Percentiles rank a stretch among this genome's conserved stretches.
Conservation (phyloP, 495 filamentous ascomycete genomes). For the Xylaria palmicola region DNA sequence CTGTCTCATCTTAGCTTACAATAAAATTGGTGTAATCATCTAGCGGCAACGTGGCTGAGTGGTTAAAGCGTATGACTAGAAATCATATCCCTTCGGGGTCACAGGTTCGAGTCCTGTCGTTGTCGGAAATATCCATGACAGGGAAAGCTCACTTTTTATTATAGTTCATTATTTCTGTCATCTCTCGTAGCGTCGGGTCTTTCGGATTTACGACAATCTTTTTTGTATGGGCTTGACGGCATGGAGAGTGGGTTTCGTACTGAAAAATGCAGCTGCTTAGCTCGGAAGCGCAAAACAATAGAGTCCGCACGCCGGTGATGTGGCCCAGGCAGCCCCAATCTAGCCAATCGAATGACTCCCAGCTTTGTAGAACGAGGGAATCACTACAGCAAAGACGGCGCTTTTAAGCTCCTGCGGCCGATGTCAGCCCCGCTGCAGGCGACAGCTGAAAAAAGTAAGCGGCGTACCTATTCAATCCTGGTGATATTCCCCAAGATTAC, state of each 20-base stretch:
- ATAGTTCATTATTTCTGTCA: background rate
- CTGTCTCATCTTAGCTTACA: background rate
- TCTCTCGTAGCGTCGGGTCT: too few relatives aligned
- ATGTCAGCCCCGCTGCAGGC: background rate
- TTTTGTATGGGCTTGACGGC: too few relatives aligned
- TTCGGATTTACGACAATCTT: too few relatives aligned
- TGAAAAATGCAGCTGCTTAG: too few relatives aligned
- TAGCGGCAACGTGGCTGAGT: slow-evolving; percentile 17
- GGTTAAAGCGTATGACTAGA: slow-evolving; percentile 21
- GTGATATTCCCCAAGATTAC: too few relatives aligned
- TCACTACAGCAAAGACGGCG: background rate
- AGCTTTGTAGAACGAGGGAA: too few relatives aligned
- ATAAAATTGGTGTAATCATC: background rate
- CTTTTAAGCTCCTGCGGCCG: background rate
- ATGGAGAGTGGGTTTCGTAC: background rate
- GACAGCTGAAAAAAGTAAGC: too few relatives aligned
- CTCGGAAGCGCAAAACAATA: too few relatives aligned
- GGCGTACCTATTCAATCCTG: too few relatives aligned
- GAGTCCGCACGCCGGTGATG: too few relatives aligned
- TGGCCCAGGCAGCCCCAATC: too few relatives aligned
- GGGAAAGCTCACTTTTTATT: background rate
- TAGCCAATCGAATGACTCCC: too few relatives aligned
- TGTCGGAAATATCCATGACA: background rate
- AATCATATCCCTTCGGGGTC: slow-evolving; percentile 22
- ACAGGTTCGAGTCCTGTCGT: slow-evolving; percentile 22